A percentile compares a stretch with the other conserved stretches of the same genome.
Evolutionary conservation across 116 monocot genomes (phyloP).

Genomic region (Dioscorea cayenensis): DNA sequence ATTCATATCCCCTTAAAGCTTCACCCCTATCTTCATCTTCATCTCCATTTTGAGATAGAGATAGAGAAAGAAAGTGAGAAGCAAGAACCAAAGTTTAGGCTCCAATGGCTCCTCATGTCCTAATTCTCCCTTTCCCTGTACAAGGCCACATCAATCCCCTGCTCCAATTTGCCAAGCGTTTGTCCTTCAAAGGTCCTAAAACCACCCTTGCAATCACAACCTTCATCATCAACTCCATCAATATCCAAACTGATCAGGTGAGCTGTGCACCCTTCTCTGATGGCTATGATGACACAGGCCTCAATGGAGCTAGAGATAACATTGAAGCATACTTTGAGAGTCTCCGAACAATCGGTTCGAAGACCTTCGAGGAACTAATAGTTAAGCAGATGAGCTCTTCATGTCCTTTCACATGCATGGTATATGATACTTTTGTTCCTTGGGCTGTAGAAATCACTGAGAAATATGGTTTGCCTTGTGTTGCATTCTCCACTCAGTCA

Average conservation of each 20-base stretch:
- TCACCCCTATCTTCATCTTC: no score
- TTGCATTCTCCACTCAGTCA: slow-evolving; percentile 51
- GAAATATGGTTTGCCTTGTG: slow-evolving; percentile 15
- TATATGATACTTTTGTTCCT: slow-evolving; percentile 39
- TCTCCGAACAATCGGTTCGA: slow-evolving; percentile 16
- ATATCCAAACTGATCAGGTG: slow-evolving; percentile 1
- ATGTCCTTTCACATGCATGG: slow-evolving; percentile 32
- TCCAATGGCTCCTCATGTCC: slow-evolving; percentile 5
- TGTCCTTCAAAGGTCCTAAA: slow-evolving; percentile 4
- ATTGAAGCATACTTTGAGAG: slow-evolving; percentile 12
- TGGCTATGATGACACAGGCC: slow-evolving; percentile 15
- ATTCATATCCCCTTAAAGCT: no score
- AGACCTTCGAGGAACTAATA: slow-evolving; percentile 2
- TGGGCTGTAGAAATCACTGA: slow-evolving; percentile 33
- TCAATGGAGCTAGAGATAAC: background rate
- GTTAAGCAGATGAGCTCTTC: background rate
- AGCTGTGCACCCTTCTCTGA: slow-evolving; percentile 22
- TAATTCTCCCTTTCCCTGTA: slow-evolving; percentile 14
- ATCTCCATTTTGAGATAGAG: no score
- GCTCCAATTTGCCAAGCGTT: slow-evolving; percentile 32
- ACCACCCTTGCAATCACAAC: slow-evolving; percentile 13
- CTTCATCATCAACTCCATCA: slow-evolving; percentile 6
- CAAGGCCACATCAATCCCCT: slow-evolving; percentile 44
- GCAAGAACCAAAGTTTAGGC: no score
- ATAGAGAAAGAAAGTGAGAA: no score